Percentiles rank a stretch among this genome's conserved stretches.
These are phyloP conservation scores for Mycena crocata DNA, from an alignment of 768 basidiomycete genomes.

Conservation along the genomic window DNA sequence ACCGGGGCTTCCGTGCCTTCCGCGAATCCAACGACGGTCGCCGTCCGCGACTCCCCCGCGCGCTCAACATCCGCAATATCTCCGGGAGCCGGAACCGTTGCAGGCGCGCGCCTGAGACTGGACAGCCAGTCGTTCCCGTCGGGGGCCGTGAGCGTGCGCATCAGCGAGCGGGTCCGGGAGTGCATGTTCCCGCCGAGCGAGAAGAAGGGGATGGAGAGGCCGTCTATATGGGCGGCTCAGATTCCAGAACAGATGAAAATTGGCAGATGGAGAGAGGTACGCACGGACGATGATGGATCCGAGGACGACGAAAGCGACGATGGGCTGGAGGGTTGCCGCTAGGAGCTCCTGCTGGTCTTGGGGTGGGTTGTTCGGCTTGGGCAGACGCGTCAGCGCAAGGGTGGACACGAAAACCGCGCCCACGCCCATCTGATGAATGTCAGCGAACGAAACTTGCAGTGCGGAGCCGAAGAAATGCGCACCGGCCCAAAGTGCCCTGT, in stretches of 20 bases:
- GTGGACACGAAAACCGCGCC: conserved; percentile 90
- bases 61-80: background rate
- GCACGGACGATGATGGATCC: conserved; percentile 86
- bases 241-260: background rate
- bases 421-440: conserved; percentile 97
- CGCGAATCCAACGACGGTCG: background rate
- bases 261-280: conserved; percentile 37
- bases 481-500: conserved; percentile 89
- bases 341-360: conserved; percentile 77
- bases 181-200: conserved; percentile 60
- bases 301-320: conserved; percentile 90
- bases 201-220: conserved; percentile 78
- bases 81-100: no score
- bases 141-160: conserved; percentile 51
- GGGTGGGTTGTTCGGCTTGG: conserved; percentile 69
- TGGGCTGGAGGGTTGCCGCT: conserved; percentile 79
- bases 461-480: conserved; percentile 32
- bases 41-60: background rate
- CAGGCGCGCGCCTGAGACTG: conserved; percentile 43
- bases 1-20: background rate
- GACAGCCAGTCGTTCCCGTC: conserved; percentile 59
- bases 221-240: conserved; percentile 68
- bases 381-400: conserved; percentile 72
- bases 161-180: conserved; percentile 59
- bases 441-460: background rate